These are phyloP conservation scores for Solanum sejunctum DNA, from an alignment of 257 asterid genomes.

Conservation along the genomic window DNA sequence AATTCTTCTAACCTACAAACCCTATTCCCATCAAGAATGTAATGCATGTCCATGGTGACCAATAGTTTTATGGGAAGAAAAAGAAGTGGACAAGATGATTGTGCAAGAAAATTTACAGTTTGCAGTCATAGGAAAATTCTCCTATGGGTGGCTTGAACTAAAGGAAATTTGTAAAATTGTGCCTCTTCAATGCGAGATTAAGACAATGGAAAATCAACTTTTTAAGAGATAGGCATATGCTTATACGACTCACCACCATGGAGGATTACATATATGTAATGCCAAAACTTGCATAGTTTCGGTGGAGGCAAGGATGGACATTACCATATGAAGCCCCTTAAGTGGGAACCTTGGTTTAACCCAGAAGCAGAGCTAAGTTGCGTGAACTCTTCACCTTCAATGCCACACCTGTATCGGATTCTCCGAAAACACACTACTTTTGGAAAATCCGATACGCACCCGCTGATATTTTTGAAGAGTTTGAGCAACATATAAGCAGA, in stretches of 20 bases:
- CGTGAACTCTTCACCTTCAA: too few species aligned
- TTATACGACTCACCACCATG: background rate
- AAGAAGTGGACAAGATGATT: background rate
- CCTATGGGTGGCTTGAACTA: background rate
- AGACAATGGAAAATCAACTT: background rate
- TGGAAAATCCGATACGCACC: too few species aligned
- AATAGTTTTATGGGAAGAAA: background rate
- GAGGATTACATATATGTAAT: background rate
- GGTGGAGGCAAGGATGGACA: too few species aligned
- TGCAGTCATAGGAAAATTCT: background rate
- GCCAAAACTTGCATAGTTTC: background rate
- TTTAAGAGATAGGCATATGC: background rate
- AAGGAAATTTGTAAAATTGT: background rate
- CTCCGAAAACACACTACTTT: too few species aligned
- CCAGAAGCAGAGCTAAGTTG: too few species aligned
- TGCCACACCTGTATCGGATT: too few species aligned
- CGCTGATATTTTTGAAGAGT: too few species aligned
- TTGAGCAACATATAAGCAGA: too few species aligned
- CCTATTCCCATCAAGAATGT: background rate
- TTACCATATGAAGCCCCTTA: too few species aligned
- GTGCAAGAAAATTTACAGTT: background rate
- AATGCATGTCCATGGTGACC: background rate
- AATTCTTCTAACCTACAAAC: background rate
- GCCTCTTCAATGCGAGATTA: background rate
- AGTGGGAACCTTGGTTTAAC: too few species aligned